Evolutionary conservation across 805 yeast genomes (phyloP).

Genomic region (Saccharomyces mikatae): DNA sequence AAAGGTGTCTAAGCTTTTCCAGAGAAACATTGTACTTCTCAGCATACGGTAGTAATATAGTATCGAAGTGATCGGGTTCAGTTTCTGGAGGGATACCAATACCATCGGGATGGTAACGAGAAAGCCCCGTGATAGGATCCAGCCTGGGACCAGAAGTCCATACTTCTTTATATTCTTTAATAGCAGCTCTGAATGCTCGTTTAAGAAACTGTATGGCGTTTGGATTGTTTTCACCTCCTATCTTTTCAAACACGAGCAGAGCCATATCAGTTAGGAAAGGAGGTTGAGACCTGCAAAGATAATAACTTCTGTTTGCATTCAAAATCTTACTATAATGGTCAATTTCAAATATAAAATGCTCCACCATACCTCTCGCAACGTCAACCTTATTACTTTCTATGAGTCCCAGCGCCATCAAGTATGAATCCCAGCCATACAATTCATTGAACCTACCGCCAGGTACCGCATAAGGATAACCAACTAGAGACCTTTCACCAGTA

Average conservation of each 20-base stretch:
- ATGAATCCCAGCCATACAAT: slow-evolving; percentile 96
- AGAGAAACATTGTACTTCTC: slow-evolving; percentile 49
- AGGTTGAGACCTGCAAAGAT: slow-evolving; percentile 88
- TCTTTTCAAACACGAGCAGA: slow-evolving; percentile 52
- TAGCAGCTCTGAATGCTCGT: slow-evolving; percentile 67
- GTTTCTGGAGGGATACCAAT: slow-evolving; percentile 96
- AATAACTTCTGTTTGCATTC: slow-evolving; percentile 90
- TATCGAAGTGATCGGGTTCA: slow-evolving; percentile 78
- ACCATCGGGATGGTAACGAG: slow-evolving; percentile 87
- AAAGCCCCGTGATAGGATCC: slow-evolving; percentile 67
- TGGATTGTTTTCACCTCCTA: slow-evolving; percentile 40
- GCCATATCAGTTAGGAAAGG: slow-evolving; percentile 96
- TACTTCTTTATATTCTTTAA: slow-evolving; percentile 72
- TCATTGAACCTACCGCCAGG: slow-evolving; percentile 99
- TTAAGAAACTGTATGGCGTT: slow-evolving; percentile 53
- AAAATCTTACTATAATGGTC: slow-evolving; percentile 84
- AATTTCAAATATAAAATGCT: slow-evolving; percentile 85
- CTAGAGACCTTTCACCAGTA: slow-evolving; percentile 42
- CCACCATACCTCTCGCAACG: slow-evolving; percentile 83
- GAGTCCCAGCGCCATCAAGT: slow-evolving; percentile 82
- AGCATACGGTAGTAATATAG: slow-evolving; percentile 61
- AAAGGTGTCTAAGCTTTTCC: slow-evolving; percentile 58
- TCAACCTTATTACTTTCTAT: slow-evolving; percentile 56
- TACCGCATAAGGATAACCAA: slow-evolving; percentile 83
- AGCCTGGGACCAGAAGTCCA: slow-evolving; percentile 74